Evolutionary conservation across 2,329 filamentous ascomycete species (phyloP).

Genomic region (Cordyceps javanica): DNA sequence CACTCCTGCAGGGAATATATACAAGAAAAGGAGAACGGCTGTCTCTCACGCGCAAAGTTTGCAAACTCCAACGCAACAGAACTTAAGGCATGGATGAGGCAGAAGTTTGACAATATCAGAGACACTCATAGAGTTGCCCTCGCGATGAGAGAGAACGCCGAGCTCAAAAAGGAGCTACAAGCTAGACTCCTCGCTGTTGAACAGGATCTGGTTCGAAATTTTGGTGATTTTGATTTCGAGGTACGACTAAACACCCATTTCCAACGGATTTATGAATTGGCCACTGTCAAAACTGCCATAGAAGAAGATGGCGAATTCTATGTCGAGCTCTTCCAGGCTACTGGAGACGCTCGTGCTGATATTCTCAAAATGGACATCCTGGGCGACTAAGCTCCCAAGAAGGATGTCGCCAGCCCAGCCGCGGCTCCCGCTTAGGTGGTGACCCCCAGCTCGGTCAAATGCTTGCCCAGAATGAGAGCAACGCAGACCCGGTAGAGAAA

Average conservation of each 20-base stretch:
- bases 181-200: not conserved
- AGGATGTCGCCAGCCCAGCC: too few relatives aligned
- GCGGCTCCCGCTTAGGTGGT: too few relatives aligned
- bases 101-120: not conserved
- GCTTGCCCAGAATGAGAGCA: too few relatives aligned
- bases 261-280: not conserved
- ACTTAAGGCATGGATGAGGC: not conserved
- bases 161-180: not conserved
- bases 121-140: not conserved
- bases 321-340: not conserved
- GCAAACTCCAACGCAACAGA: not conserved
- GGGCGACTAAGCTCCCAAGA: too few relatives aligned
- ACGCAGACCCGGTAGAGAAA: too few relatives aligned
- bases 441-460: too few relatives aligned
- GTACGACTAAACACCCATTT: not conserved
- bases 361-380: not conserved
- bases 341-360: not conserved
- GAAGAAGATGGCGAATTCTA: not conserved
- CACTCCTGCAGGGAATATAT: not conserved
- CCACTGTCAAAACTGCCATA: not conserved
- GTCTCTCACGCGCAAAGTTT: not conserved
- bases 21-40: not conserved
- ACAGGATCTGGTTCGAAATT: not conserved
- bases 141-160: not conserved
- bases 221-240: not conserved